phyloP scores from a whole-genome alignment of 768 basidiomycete genomes.

The Auriscalpium microsporum region DNA sequence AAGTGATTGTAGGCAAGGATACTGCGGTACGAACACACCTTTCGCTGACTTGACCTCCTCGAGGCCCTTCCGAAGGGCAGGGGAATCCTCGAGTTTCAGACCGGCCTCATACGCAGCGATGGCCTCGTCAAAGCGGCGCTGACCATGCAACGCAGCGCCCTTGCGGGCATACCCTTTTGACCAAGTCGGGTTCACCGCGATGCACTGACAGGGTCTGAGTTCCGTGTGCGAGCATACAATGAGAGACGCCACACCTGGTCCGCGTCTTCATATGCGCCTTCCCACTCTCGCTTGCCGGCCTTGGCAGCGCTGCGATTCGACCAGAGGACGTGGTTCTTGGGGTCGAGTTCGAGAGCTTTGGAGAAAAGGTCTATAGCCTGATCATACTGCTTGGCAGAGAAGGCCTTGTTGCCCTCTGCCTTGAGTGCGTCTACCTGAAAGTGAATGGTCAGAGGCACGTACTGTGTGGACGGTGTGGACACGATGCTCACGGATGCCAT shows the following conservation, averaged over 20 bases:
- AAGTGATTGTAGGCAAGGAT: background rate
- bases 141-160: conserved; percentile 88
- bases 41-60: conserved; percentile 84
- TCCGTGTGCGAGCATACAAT: background rate
- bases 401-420: conserved; percentile 92
- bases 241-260: conserved; percentile 61
- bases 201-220: conserved; percentile 41
- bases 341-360: conserved; percentile 76
- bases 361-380: conserved; percentile 77
- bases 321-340: conserved; percentile 79
- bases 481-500: background rate
- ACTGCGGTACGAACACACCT: conserved; percentile 33
- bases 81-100: conserved; percentile 73
- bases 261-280: conserved; percentile 75
- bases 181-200: conserved; percentile 75
- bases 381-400: conserved; percentile 87
- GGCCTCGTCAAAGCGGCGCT: conserved; percentile 70
- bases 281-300: conserved; percentile 75
- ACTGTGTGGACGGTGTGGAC: background rate
- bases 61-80: conserved; percentile 77
- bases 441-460: background rate
- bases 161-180: conserved; percentile 87
- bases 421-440: conserved; percentile 47
- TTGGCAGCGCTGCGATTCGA: conserved; percentile 91
- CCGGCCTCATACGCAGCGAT: conserved; percentile 78